A percentile compares a stretch with the other conserved stretches of the same genome.
phyloP scores from a whole-genome alignment of 164 flowering plant species.

The Stephania cephalantha region DNA sequence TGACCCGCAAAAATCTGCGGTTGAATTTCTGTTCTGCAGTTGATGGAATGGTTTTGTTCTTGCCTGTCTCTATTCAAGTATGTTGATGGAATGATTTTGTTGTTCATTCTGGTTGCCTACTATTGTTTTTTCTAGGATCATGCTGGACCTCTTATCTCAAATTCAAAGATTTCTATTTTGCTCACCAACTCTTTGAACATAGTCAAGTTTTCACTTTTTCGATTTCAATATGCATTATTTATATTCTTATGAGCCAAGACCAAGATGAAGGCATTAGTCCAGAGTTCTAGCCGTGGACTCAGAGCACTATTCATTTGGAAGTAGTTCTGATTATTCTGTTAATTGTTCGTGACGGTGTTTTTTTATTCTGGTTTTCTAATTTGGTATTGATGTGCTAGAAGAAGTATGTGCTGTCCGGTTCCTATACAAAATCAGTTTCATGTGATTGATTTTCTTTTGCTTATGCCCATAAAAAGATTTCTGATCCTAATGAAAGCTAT shows the following conservation, averaged over 20 bases:
- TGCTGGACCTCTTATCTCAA: not conserved
- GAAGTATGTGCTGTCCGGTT: slow-evolving; percentile 13
- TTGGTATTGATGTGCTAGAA: slow-evolving; percentile 26
- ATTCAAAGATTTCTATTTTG: not conserved
- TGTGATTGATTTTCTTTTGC: slow-evolving; percentile 16
- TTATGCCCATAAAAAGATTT: slow-evolving; percentile 15
- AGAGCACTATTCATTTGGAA: not conserved
- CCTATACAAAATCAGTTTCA: slow-evolving; percentile 13
- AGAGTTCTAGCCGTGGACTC: not conserved
- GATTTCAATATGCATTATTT: not conserved
- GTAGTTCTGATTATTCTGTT: slow-evolving; percentile 4
- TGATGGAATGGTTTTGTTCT: not conserved
- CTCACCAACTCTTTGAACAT: not conserved
- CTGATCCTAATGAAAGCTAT: slow-evolving; percentile 20
- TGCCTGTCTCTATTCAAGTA: not conserved
- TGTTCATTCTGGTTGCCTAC: not conserved
- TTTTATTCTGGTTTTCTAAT: not conserved
- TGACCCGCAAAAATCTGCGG: not conserved
- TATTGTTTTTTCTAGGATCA: not conserved
- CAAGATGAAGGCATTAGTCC: not conserved
- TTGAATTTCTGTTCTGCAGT: not conserved
- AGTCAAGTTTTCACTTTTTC: not conserved
- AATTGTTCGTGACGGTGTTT: not conserved
- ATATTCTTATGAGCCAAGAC: not conserved
- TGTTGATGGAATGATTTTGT: not conserved